Evolutionary conservation across 108 stramenopile genomes (phyloP).

Genomic region (Nitzschia sp.): DNA sequence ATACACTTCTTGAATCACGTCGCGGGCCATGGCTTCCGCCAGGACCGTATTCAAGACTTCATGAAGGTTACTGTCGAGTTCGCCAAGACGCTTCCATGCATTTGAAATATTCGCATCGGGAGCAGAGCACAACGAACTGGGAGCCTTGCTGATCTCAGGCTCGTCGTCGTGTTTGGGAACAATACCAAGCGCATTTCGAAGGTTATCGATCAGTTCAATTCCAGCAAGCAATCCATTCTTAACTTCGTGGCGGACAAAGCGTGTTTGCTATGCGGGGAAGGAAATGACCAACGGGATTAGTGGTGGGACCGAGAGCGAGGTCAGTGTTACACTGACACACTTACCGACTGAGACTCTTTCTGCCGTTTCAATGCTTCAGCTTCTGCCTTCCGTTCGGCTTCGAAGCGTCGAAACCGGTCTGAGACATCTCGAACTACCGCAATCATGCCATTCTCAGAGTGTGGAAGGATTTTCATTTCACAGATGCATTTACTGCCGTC

Average conservation of each 20-base stretch:
- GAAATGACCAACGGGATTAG: not conserved
- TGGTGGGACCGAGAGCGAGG: not conserved
- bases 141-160: not conserved
- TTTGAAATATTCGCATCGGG: too few relatives aligned
- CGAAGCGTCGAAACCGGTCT: conserved; percentile 59
- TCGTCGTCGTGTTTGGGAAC: not conserved
- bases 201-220: conserved; percentile 61
- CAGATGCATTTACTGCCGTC: not conserved
- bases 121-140: too few relatives aligned
- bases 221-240: conserved; percentile 77
- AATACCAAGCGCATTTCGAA: conserved; percentile 22
- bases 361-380: conserved; percentile 22
- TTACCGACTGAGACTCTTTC: conserved; percentile 42
- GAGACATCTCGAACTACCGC: conserved; percentile 66
- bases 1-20: conserved; percentile 62
- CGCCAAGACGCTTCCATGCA: not conserved
- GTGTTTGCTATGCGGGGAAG: conserved; percentile 33
- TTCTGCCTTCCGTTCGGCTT: conserved; percentile 38
- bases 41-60: conserved; percentile 64
- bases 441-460: conserved; percentile 34
- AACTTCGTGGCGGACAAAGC: conserved; percentile 76
- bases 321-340: not conserved
- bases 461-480: not conserved
- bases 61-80: conserved; percentile 36
- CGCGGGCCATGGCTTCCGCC: conserved; percentile 74